These are phyloP conservation scores for Sporothrix schenckii DNA, from an alignment of 2,329 filamentous ascomycete genomes.

Conservation along the genomic window DNA sequence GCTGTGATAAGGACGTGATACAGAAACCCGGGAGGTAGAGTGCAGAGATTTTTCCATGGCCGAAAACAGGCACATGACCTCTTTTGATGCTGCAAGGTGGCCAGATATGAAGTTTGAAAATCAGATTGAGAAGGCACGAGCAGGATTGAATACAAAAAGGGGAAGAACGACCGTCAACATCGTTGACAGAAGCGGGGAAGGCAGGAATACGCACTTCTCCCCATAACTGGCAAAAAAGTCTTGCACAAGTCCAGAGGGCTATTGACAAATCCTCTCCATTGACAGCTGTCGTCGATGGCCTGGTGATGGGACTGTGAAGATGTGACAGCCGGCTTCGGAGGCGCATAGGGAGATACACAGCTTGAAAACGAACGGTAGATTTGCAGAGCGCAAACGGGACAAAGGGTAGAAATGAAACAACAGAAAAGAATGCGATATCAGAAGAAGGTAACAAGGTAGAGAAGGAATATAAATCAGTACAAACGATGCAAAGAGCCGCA, in stretches of 20 bases:
- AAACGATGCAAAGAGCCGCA: background rate
- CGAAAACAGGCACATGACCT: background rate
- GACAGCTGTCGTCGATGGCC: background rate
- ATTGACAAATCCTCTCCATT: background rate
- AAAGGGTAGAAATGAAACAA: too few species aligned
- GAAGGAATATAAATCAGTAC: background rate
- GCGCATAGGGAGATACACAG: too few species aligned
- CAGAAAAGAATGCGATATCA: background rate
- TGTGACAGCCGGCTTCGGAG: background rate
- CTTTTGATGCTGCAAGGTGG: background rate
- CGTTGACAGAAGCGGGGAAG: background rate
- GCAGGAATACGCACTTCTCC: background rate
- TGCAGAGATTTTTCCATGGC: background rate
- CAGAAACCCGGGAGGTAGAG: too few species aligned
- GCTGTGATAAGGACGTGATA: background rate
- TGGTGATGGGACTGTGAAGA: background rate
- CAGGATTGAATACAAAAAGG: background rate
- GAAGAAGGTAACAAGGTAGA: background rate
- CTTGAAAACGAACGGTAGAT: background rate
- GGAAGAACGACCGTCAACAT: conserved; percentile 16
- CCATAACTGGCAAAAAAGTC: background rate
- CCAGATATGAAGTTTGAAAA: background rate
- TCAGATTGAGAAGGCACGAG: background rate
- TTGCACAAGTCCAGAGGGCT: background rate
- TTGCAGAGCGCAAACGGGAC: background rate